Base-by-base conservation (phyloP, 2,329 filamentous ascomycete genomes). In the Hymenoscyphus fructigenus region DNA sequence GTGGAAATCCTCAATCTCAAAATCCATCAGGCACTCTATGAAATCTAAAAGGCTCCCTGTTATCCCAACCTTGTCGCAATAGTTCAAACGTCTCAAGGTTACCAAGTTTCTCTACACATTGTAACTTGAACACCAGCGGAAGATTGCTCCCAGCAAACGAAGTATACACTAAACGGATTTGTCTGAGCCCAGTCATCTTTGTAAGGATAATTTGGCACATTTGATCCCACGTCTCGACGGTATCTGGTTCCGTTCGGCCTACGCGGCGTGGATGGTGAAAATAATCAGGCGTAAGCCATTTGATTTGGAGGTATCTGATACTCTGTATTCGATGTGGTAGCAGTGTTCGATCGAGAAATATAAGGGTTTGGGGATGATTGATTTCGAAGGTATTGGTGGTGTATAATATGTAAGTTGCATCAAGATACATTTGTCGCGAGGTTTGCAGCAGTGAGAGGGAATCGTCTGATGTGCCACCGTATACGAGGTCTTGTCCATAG, bases 261-360 rank as follows among this genome's bases (percentile, higher is more conserved):
- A 14, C 15, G 29, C 14, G n/a, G 17, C 10, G 9, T 20, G n/a
- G 17, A 26, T 3, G 2, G 36, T 15, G 57, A 20, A 20, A 23
- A 23, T 53, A 2, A 6, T 12, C 2, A 9, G 32, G 14, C 20
- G 26, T 3, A 26, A 12, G 7, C 57, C 32, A 59, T n/a, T 38
- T 50, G 5, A 63, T 23, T 2, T 59, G n/a, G 10, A 63, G 36
- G 15, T 38, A 20, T 28, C 15, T 38, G 34, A 63, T 63, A 3
- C n/a, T 23, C 14, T 15, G 17, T 2, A 63, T 26, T 0, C 56
- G 61, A 26, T 47, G 17, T 12, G 23, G 38, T 2, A n/a, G 36
- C 5, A 63, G 38, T n/a, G 61, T 56, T 32, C 38, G 61, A n/a
- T 26, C 34, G 1, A 63, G 56, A 10, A 58, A 63, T 3, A 63